Conservation (phyloP, 345 rosid genomes). For the Firmiana major region DNA sequence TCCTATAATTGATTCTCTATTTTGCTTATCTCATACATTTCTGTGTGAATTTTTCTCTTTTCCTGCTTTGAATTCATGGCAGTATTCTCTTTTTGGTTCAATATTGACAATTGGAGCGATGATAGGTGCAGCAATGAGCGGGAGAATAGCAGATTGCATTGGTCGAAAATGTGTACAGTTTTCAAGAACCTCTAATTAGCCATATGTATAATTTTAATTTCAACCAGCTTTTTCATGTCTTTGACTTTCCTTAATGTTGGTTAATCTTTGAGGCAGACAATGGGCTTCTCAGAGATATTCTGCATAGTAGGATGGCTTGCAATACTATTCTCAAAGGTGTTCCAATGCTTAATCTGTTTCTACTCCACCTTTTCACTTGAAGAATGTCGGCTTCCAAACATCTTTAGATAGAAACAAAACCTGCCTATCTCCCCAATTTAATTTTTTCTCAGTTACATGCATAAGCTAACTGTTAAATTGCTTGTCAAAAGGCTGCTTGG, state of each 20-base stretch:
- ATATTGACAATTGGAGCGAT: conserved; percentile 75
- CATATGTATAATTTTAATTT: no score
- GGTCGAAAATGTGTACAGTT: conserved; percentile 65
- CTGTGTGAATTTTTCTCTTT: neutral
- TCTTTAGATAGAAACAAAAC: neutral
- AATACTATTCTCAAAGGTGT: conserved; percentile 55
- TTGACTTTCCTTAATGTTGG: neutral
- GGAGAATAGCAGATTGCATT: conserved; percentile 55
- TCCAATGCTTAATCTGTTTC: neutral
- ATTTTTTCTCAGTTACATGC: no score
- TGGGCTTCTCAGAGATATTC: conserved; percentile 65
- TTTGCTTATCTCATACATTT: neutral
- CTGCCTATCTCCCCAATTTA: no score
- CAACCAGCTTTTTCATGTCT: neutral
- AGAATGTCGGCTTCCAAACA: no score
- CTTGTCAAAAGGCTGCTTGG: conserved; percentile 44
- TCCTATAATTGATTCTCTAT: neutral
- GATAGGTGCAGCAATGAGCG: conserved; percentile 76
- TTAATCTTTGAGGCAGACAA: conserved; percentile 36
- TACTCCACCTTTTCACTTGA: no score
- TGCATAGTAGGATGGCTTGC: conserved; percentile 65
- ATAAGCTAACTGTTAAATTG: neutral
- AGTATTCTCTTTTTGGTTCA: conserved; percentile 82
- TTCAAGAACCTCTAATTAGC: neutral
- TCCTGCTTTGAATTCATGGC: conserved; percentile 17